Base-by-base conservation (phyloP, 257 asterid genomes). In the Avicennia marina region DNA sequence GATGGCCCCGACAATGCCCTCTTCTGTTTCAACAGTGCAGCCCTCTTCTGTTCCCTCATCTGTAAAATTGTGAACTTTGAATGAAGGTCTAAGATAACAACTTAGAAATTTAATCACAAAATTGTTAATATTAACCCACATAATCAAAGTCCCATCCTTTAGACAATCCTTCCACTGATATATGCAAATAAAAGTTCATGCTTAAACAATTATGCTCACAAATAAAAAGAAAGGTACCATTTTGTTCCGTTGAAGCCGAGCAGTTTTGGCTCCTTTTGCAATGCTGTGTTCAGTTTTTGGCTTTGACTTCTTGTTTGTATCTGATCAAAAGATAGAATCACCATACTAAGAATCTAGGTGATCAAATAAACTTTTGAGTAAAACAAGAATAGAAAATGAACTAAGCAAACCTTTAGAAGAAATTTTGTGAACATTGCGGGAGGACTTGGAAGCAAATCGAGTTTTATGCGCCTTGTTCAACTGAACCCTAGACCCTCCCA, bases 1-100 rank as follows among this genome's bases (percentile, higher is more conserved):
- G 71, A 74, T 22, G 90, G 65, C 49, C 95, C 97, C 3, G 89
- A 77, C 11, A 67, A 57, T 32, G 89, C 87, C 75, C 95, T 84
- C 78, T 86, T 93, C 83, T 86, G 94, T 70, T 84, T 82, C 78
- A 84, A 67, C 34, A 82, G 39, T 1, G 89, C 95, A 0, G 84
- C 88, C 57, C 79, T 78, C 70, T 81, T 89, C 69, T 93, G 89
- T 54, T 89, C 96, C 75, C 86, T 88, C 70, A 80, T 53, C 98
- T 91, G 65, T 61, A 74, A 53, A 54, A 44, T 32, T 46, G 43
- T 34, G 59, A 45, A 20, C 47, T 32, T 20, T 6, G 15, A 54
- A 22, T 57, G 41, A 64, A 56, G 4, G n/a, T 1, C n/a, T n/a
- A n/a, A n/a, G n/a, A n/a, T n/a, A n/a, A n/a, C n/a, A n/a, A n/a